Conservation (phyloP, 495 filamentous ascomycete species). For the Penicillium fimorum region DNA sequence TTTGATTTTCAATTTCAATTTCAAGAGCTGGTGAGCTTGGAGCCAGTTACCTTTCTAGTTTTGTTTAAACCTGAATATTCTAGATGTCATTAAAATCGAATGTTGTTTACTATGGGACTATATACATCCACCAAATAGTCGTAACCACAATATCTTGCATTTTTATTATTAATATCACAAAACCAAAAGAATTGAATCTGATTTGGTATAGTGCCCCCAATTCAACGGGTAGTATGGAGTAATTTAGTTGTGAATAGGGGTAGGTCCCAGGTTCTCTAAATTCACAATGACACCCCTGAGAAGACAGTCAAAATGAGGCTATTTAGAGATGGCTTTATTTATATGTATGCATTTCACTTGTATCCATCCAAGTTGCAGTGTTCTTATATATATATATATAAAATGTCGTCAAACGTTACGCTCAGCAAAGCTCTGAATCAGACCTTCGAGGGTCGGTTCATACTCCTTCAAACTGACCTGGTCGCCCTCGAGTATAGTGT, state of each 20-base stretch:
- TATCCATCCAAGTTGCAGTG: background rate
- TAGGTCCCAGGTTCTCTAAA: background rate
- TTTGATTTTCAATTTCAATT: background rate
- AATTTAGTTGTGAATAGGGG: background rate
- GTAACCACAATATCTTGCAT: background rate
- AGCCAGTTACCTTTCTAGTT: background rate
- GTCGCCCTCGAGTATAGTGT: constrained; percentile 73
- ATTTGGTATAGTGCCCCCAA: background rate
- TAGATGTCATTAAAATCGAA: background rate
- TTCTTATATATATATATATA: constrained; percentile 27
- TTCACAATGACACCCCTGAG: background rate
- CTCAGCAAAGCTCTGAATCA: constrained; percentile 90
- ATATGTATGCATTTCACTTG: background rate
- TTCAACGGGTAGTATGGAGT: background rate
- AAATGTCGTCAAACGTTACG: constrained; percentile 48
- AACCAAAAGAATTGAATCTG: background rate
- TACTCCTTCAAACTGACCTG: constrained; percentile 84
- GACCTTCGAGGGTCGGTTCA: constrained; percentile 76
- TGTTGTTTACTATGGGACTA: background rate
- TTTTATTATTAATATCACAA: background rate
- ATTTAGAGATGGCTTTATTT: background rate
- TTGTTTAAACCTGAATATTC: background rate
- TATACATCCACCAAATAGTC: background rate
- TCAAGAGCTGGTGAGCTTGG: background rate
- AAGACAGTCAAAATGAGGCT: background rate